These are phyloP conservation scores for Beta corolliflora DNA, from an alignment of 179 eudicot species.

Conservation along the genomic window DNA sequence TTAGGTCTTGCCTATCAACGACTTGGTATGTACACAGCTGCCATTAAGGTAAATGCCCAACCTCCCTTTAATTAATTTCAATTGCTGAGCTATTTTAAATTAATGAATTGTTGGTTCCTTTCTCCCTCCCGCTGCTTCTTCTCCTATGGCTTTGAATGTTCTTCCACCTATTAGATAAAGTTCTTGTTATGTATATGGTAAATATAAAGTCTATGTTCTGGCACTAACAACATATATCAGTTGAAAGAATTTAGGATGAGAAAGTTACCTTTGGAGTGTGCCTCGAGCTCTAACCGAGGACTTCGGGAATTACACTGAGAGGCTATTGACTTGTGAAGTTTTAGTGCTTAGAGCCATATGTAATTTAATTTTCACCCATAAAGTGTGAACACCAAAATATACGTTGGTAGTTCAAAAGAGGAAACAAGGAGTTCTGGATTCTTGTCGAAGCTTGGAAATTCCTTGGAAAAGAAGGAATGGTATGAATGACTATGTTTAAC, in stretches of 20 bases:
- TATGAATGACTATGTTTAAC: neutral
- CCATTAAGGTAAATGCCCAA: slow-evolving; percentile 65
- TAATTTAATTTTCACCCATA: neutral
- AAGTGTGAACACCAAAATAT: too few relatives aligned
- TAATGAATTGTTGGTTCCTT: neutral
- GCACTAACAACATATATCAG: neutral
- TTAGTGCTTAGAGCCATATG: neutral
- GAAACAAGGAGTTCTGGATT: neutral
- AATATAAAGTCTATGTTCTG: neutral
- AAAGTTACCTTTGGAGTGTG: neutral
- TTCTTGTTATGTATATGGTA: slow-evolving; percentile 7
- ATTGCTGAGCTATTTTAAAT: neutral
- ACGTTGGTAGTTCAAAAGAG: neutral
- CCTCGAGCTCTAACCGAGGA: neutral
- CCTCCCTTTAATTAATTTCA: neutral
- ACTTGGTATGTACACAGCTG: slow-evolving; percentile 96
- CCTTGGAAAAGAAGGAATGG: neutral
- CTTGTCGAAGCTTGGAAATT: neutral
- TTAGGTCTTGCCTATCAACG: slow-evolving; percentile 89
- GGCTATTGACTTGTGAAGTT: neutral
- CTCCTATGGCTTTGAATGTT: neutral
- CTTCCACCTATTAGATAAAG: neutral
- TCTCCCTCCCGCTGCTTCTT: neutral
- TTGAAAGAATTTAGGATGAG: neutral
- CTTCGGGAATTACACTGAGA: neutral